Percentiles rank a stretch among this genome's conserved stretches.
Evolutionary conservation across 345 rosid species (phyloP).

Genomic region (Anacardium occidentale): DNA sequence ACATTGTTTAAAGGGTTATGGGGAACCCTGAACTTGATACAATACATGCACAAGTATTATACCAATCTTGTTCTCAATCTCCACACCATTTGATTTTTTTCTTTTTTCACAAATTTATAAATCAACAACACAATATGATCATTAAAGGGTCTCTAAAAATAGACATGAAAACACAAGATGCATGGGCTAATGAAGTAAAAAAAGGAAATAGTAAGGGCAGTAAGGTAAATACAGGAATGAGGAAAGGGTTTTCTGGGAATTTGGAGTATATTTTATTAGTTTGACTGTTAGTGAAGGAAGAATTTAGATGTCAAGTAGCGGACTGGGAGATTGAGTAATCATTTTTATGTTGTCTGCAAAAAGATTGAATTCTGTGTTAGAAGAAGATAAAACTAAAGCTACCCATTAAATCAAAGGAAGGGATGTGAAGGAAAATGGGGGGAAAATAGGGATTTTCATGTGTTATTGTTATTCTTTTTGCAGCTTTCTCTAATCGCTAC

Average conservation of each 20-base stretch:
- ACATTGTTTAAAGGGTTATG: not conserved
- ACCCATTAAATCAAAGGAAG: not conserved
- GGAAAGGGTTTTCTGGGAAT: not conserved
- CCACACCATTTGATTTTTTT: no score
- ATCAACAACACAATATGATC: no score
- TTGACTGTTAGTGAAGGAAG: not conserved
- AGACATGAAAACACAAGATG: not conserved
- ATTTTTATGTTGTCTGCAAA: not conserved
- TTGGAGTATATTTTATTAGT: not conserved
- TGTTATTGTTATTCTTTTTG: not conserved
- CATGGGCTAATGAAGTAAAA: not conserved
- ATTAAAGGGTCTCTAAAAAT: not conserved
- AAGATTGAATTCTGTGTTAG: not conserved
- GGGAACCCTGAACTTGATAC: not conserved
- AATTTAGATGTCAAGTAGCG: not conserved
- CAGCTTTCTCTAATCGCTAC: no score
- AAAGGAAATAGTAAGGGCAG: not conserved
- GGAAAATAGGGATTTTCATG: not conserved
- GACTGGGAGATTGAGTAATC: not conserved
- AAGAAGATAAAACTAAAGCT: not conserved
- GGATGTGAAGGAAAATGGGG: slow-evolving; percentile 10
- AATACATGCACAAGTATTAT: not conserved
- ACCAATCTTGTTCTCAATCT: not conserved
- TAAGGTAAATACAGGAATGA: not conserved
- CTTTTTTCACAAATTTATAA: no score